Base-by-base conservation (phyloP, 2,329 filamentous ascomycete species). In the Ramularia collo-cygni region DNA sequence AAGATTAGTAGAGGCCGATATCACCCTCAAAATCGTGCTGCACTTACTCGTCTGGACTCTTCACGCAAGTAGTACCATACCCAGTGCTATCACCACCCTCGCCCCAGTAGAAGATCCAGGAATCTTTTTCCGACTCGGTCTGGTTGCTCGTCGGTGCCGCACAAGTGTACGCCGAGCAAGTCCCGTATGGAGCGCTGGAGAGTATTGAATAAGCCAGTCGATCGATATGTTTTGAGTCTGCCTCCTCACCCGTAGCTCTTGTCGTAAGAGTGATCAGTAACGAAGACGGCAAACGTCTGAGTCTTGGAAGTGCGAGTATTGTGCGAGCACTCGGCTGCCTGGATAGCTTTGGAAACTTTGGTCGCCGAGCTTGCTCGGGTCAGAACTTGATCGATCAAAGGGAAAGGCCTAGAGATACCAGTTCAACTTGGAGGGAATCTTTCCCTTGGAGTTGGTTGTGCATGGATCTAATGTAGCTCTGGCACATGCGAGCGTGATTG, bases 111-210 rank as follows among this genome's bases (percentile, higher is more conserved):
- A 69, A 69, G 2, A 63, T 64, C 66, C 66, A 69, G 48, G 54
- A 66, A 44, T 66, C 64, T 1, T 50, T 50, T 13, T 59, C 49
- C 5, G 46, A 29, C 14, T 57, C 51, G 26, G 51, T 54, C 48
- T 67, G 46, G 5, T 59, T 52, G 2, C 50, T 45, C 8, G 40
- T 51, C 0, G 56, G 0, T 65, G 63, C 4, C 59, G 47, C 7
- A 50, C 64, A 68, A 1, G 63, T 67, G 48, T 68, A 69, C 1
- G 65, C 64, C 17, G 46, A 55, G 53, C 66, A 73, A 4, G 67
- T 72, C 1, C 69, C 70, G 50, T 72, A 72, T 2, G 68, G 68
- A 2, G 60, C 62, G 13, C 70, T 70, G 42, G 69, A 38, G 43
- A 51, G 49, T 13, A 40, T 46, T 45, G 71, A n/a, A n/a, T 66